These are phyloP conservation scores for Penicillium sp. DNA, from an alignment of 2,329 filamentous ascomycete genomes.

Conservation along the genomic window DNA sequence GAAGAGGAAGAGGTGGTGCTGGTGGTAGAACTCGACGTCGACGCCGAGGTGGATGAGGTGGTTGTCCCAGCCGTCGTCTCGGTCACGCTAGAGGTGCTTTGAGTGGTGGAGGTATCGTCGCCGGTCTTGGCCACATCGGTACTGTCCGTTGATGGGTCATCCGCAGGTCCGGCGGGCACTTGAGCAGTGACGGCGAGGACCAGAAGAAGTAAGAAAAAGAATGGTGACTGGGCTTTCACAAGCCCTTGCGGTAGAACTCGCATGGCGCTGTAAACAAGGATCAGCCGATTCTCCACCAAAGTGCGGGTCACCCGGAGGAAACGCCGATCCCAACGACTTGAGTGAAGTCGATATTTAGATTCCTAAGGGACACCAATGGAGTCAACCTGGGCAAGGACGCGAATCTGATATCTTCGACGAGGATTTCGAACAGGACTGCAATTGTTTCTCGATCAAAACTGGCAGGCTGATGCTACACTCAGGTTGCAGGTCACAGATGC, in stretches of 20 bases:
- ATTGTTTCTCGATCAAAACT: slow-evolving; percentile 3
- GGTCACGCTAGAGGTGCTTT: slow-evolving; percentile 20
- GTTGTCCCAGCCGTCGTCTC: slow-evolving; percentile 14
- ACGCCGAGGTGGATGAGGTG: slow-evolving; percentile 9
- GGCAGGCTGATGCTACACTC: slow-evolving; percentile 7
- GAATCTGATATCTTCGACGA: background rate
- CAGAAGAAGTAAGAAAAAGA: slow-evolving; percentile 17
- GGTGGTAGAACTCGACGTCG: slow-evolving; percentile 15
- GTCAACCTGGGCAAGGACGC: background rate
- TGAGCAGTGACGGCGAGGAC: slow-evolving; percentile 14
- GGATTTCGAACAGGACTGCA: slow-evolving; percentile 1
- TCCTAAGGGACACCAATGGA: background rate
- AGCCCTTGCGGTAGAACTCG: slow-evolving; percentile 16
- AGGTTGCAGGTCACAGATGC: slow-evolving; percentile 6
- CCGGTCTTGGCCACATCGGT: slow-evolving; percentile 22
- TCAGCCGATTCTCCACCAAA: slow-evolving; percentile 22
- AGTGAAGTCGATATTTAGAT: slow-evolving; percentile 7
- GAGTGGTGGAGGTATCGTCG: slow-evolving; percentile 24
- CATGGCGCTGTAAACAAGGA: slow-evolving; percentile 23
- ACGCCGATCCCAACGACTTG: slow-evolving; percentile 15
- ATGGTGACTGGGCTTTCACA: slow-evolving; percentile 14
- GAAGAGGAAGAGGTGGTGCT: slow-evolving; percentile 14
- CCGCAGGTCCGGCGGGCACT: slow-evolving; percentile 20
- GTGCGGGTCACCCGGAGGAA: slow-evolving; percentile 21
- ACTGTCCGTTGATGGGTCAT: slow-evolving; percentile 18